Conservation (phyloP, 108 stramenopile species). For the Nitzschia palea region DNA sequence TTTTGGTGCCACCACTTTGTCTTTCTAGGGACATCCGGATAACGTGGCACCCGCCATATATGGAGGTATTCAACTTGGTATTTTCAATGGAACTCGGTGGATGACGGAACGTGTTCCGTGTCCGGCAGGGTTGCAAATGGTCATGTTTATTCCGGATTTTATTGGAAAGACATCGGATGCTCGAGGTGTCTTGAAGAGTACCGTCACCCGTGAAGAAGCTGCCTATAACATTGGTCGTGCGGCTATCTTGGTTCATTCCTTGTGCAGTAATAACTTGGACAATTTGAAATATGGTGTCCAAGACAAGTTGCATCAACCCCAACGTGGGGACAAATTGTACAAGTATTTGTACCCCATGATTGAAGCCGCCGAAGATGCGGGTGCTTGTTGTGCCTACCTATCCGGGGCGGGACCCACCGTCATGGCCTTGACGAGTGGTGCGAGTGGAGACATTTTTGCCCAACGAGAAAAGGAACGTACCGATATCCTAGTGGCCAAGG, state of each 20-base stretch:
- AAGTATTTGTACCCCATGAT: constrained; percentile 94
- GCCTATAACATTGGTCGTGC: constrained; percentile 97
- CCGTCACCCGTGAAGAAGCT: constrained; percentile 84
- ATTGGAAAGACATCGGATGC: constrained; percentile 96
- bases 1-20: too few relatives aligned
- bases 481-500: constrained; percentile 91
- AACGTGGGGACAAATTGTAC: constrained; percentile 90
- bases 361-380: constrained; percentile 90
- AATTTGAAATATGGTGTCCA: constrained; percentile 91
- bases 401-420: constrained; percentile 97
- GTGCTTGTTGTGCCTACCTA: constrained; percentile 92
- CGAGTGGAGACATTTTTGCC: constrained; percentile 96
- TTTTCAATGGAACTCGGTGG: constrained; percentile 96
- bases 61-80: constrained; percentile 98
- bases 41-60: constrained; percentile 99
- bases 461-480: constrained; percentile 94
- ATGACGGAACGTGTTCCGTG: constrained; percentile 90
- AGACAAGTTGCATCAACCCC: constrained; percentile 97
- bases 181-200: constrained; percentile 70
- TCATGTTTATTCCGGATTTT: constrained; percentile 97
- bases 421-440: constrained; percentile 96
- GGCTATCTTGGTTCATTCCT: constrained; percentile 93
- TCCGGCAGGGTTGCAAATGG: constrained; percentile 89
- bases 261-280: constrained; percentile 88
- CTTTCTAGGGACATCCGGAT: constrained; percentile 91